These are phyloP conservation scores for Astragalus membranaceus DNA, from an alignment of 306 rosid species.

Conservation along the genomic window DNA sequence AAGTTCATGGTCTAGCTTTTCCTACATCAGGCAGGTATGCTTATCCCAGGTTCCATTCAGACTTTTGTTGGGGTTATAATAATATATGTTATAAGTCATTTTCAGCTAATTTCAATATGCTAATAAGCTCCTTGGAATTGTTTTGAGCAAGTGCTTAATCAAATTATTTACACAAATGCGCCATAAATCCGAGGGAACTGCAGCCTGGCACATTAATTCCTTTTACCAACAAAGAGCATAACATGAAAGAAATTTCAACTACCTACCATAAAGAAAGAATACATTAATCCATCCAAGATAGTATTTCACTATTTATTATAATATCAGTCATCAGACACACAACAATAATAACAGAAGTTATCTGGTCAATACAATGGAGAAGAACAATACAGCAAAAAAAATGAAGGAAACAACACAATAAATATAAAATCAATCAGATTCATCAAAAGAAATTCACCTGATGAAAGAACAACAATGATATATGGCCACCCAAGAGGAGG, in stretches of 20 bases:
- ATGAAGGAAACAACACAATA: background rate
- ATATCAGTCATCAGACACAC: background rate
- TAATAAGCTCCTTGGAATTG: background rate
- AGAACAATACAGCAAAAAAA: background rate
- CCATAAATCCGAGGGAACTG: background rate
- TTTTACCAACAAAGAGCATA: background rate
- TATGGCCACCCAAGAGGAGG: slow-evolving; percentile 97
- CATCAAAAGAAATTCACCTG: slow-evolving; percentile 47
- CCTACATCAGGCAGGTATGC: background rate
- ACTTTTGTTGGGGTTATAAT: background rate
- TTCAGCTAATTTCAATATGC: background rate
- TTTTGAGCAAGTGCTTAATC: background rate
- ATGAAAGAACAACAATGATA: slow-evolving; percentile 70
- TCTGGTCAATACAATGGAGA: background rate
- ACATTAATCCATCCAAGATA: background rate
- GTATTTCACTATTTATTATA: background rate
- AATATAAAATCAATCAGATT: background rate
- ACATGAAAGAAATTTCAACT: background rate
- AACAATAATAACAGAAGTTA: background rate
- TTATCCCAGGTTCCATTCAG: background rate
- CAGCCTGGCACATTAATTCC: background rate
- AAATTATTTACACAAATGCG: background rate
- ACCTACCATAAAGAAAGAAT: background rate
- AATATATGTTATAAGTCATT: background rate
- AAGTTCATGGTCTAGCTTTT: background rate